Evolutionary conservation across 106 monocot genomes (phyloP).

Genomic region (Allium cepa): DNA sequence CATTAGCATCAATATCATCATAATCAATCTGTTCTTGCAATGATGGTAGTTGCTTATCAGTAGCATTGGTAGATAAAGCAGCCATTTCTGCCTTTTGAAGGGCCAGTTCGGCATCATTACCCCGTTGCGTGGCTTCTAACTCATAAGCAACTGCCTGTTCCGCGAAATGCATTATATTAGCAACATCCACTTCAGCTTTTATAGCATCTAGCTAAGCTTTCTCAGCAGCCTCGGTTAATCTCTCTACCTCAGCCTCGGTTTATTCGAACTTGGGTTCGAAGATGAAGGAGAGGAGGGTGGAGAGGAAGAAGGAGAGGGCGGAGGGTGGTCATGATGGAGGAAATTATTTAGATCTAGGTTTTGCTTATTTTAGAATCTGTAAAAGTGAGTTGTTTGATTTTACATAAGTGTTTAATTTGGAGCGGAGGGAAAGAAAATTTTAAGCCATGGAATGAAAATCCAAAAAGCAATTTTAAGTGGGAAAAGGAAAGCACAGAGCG

Average conservation of each 20-base stretch:
- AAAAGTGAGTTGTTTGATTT: too few species aligned
- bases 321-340: too few species aligned
- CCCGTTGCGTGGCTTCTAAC: slow-evolving; percentile 71
- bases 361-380: too few species aligned
- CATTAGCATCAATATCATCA: slow-evolving; percentile 29
- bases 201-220: slow-evolving; percentile 64
- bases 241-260: slow-evolving; percentile 60
- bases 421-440: too few species aligned
- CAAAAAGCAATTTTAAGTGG: too few species aligned
- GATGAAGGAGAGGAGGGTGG: too few species aligned
- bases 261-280: too few species aligned
- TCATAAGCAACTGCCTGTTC: slow-evolving; percentile 90
- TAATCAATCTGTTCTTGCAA: slow-evolving; percentile 27
- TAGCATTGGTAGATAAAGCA: slow-evolving; percentile 17
- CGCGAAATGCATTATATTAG: slow-evolving; percentile 83
- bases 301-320: too few species aligned
- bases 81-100: slow-evolving; percentile 65
- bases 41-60: slow-evolving; percentile 23
- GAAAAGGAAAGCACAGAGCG: too few species aligned
- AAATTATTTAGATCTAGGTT: too few species aligned
- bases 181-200: slow-evolving; percentile 88
- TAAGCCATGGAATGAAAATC: too few species aligned
- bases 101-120: slow-evolving; percentile 88
- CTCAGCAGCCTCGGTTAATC: slow-evolving; percentile 76
- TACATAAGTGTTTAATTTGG: too few species aligned